A percentile compares a stretch with the other conserved stretches of the same genome.
These are phyloP conservation scores for Termitomyces sp. DNA, from an alignment of 1,284 basidiomycete genomes.

Conservation along the genomic window DNA sequence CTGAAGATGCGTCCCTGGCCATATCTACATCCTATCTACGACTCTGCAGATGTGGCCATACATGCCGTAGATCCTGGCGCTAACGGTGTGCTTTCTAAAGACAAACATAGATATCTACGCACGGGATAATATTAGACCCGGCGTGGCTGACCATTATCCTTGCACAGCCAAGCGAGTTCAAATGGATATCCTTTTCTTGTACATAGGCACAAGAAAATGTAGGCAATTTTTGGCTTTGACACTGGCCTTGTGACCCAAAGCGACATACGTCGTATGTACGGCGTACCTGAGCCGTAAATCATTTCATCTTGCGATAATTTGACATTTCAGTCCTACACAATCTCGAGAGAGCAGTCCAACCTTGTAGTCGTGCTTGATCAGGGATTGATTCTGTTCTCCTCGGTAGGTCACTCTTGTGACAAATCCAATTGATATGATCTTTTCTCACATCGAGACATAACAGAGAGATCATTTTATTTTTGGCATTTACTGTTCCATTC, in stretches of 20 bases:
- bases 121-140: neutral
- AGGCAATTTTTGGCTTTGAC: neutral
- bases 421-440: neutral
- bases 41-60: neutral
- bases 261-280: neutral
- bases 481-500: neutral
- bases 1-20: neutral
- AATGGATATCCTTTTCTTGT: constrained; percentile 1
- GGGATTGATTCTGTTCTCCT: neutral
- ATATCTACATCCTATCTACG: neutral
- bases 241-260: neutral
- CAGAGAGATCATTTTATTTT: neutral
- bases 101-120: neutral
- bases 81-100: neutral
- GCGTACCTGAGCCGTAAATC: neutral
- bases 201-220: neutral
- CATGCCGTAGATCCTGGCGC: neutral
- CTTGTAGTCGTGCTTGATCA: neutral
- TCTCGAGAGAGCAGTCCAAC: neutral
- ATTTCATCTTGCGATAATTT: neutral
- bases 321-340: neutral
- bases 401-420: neutral
- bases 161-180: neutral
- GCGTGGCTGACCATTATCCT: no score
- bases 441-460: neutral